Percentiles rank a stretch among this genome's conserved stretches.
Evolutionary conservation across 1,139 yeast species (phyloP).

Genomic region (Keqinozyma sinolaborantium): DNA sequence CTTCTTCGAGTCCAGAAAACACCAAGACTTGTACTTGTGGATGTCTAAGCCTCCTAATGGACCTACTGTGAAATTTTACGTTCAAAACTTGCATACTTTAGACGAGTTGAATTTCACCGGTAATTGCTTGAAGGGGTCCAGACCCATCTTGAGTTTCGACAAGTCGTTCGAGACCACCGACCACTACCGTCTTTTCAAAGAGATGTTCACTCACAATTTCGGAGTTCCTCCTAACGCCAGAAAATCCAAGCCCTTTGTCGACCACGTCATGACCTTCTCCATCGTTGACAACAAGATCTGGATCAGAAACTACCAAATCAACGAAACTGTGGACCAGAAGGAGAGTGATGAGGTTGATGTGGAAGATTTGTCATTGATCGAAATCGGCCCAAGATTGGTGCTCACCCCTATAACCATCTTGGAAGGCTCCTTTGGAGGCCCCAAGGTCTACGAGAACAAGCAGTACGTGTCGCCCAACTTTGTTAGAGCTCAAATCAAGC

Average conservation of each 20-base stretch:
- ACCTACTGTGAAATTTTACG: conserved; percentile 90
- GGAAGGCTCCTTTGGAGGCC: conserved; percentile 98
- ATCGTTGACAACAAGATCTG: conserved; percentile 92
- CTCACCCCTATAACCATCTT: conserved; percentile 86
- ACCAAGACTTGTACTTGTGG: conserved; percentile 94
- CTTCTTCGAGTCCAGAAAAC: conserved; percentile 95
- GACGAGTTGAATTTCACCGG: conserved; percentile 97
- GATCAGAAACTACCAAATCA: conserved; percentile 93
- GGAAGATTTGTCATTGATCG: conserved; percentile 73
- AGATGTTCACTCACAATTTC: conserved; percentile 78
- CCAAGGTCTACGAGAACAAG: conserved; percentile 94
- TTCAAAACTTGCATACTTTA: conserved; percentile 93
- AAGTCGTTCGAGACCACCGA: conserved; percentile 55
- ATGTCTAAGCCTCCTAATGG: conserved; percentile 96
- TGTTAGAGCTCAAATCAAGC: conserved; percentile 84
- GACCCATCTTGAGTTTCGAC: conserved; percentile 94
- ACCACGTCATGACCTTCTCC: conserved; percentile 90
- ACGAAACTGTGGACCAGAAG: conserved; percentile 60
- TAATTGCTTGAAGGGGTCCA: conserved; percentile 90
- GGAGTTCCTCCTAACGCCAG: conserved; percentile 98
- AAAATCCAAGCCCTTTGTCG: conserved; percentile 90
- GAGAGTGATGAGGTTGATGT: conserved; percentile 28
- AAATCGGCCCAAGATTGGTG: conserved; percentile 96
- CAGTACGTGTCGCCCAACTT: conserved; percentile 95
- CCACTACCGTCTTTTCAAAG: conserved; percentile 76